These are phyloP conservation scores for Trichoderma sp. DNA, from an alignment of 2,329 filamentous ascomycete genomes.

Conservation along the genomic window DNA sequence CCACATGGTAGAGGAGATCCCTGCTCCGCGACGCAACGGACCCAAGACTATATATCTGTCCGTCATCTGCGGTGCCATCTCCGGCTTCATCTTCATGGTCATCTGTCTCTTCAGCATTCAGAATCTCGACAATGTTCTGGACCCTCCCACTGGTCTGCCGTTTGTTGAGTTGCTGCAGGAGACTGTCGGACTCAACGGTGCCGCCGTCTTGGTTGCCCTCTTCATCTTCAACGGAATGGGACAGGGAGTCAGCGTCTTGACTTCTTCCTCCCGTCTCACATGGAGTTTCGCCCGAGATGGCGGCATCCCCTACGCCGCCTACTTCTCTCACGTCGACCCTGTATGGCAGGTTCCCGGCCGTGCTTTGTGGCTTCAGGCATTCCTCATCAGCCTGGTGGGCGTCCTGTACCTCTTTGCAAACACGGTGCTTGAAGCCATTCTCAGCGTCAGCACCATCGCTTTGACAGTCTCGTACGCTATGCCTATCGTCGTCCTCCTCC, in stretches of 20 bases:
- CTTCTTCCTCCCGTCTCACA: slow-evolving; percentile 49
- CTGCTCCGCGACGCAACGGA: slow-evolving; percentile 47
- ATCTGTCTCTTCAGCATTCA: slow-evolving; percentile 51
- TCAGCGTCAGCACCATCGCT: slow-evolving; percentile 55
- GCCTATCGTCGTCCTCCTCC: slow-evolving; percentile 47
- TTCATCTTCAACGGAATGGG: slow-evolving; percentile 56
- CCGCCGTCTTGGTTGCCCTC: slow-evolving; percentile 44
- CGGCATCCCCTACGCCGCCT: slow-evolving; percentile 44
- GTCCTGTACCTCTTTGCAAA: slow-evolving; percentile 53
- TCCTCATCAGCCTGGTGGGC: slow-evolving; percentile 44
- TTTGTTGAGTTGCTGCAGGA: slow-evolving; percentile 48
- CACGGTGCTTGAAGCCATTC: slow-evolving; percentile 51
- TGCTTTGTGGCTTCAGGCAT: slow-evolving; percentile 50
- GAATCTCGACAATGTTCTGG: slow-evolving; percentile 40
- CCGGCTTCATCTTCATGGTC: slow-evolving; percentile 51
- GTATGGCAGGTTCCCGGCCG: slow-evolving; percentile 52
- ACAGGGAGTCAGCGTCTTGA: slow-evolving; percentile 50
- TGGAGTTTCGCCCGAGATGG: slow-evolving; percentile 56
- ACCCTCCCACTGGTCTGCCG: slow-evolving; percentile 40
- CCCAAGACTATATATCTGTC: slow-evolving; percentile 52
- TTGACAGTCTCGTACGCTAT: slow-evolving; percentile 49
- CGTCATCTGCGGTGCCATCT: slow-evolving; percentile 46
- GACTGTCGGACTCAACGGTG: slow-evolving; percentile 36
- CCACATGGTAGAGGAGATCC: slow-evolving; percentile 57
- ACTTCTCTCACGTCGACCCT: slow-evolving; percentile 42